A percentile compares a stretch with the other conserved stretches of the same genome.
phyloP scores from a whole-genome alignment of 2,329 filamentous ascomycete species.

The Ophiocordyceps robertsii region DNA sequence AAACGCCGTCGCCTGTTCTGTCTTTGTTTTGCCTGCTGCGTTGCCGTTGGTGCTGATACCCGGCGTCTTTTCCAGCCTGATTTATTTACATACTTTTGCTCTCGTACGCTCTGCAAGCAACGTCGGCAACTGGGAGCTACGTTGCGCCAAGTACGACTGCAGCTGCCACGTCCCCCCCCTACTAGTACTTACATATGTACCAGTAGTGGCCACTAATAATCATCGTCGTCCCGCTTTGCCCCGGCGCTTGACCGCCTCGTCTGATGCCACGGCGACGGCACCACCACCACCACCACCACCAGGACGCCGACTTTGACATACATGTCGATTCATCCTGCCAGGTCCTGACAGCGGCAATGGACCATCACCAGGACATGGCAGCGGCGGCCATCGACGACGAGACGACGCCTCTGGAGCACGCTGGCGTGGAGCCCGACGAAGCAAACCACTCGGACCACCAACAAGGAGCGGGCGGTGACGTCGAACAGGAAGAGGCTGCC shows the following conservation, averaged over 20 bases:
- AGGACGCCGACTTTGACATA: slow-evolving; percentile 31
- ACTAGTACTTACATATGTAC: no score
- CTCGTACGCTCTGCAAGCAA: no score
- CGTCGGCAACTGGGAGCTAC: no score
- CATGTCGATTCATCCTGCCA: slow-evolving; percentile 33
- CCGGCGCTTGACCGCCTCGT: no score
- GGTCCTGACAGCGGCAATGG: slow-evolving; percentile 3
- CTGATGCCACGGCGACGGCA: slow-evolving; percentile 13
- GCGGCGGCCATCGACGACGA: not conserved
- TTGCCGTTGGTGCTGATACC: no score
- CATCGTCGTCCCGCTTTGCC: no score
- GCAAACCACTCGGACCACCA: not conserved
- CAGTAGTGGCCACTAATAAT: no score
- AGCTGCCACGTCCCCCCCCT: no score
- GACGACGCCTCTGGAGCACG: not conserved
- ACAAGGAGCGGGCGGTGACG: not conserved
- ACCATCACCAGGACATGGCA: slow-evolving; percentile 1
- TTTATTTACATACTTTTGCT: not conserved
- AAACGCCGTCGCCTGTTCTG: no score
- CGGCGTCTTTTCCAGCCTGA: not conserved
- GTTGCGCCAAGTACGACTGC: no score
- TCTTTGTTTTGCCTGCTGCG: no score
- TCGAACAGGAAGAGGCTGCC: not conserved
- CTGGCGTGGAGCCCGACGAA: not conserved
- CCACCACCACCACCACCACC: slow-evolving; percentile 12